Conservation (phyloP, 371 early-diverging fungal genomes). For the Apophysomyces sp. region DNA sequence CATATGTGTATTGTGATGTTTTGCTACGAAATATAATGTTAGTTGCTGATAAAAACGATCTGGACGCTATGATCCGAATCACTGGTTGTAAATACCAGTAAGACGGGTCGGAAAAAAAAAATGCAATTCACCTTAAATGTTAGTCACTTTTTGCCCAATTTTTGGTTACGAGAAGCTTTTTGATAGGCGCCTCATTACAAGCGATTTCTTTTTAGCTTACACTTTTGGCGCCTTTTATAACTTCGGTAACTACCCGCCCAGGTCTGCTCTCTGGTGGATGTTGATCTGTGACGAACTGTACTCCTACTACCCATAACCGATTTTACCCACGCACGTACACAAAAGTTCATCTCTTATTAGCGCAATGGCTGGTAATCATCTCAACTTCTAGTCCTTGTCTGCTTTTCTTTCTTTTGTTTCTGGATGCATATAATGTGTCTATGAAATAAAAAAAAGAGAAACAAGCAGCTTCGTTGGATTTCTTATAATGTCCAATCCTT, state of each 20-base stretch:
- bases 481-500: not conserved
- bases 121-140: too few relatives aligned
- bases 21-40: too few relatives aligned
- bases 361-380: constrained; percentile 1
- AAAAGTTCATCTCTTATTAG: not conserved
- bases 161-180: too few relatives aligned
- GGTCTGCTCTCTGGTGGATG: not conserved
- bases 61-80: too few relatives aligned
- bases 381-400: not conserved
- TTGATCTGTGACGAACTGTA: not conserved
- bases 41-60: too few relatives aligned
- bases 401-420: not conserved
- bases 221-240: not conserved
- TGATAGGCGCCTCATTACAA: too few relatives aligned
- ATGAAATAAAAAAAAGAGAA: not conserved
- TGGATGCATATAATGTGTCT: not conserved
- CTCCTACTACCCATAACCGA: not conserved
- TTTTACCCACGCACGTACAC: not conserved
- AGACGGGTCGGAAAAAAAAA: too few relatives aligned
- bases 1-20: too few relatives aligned
- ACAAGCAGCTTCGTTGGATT: not conserved
- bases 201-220: not conserved
- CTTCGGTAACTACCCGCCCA: not conserved
- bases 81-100: too few relatives aligned
- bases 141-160: too few relatives aligned